A percentile compares a stretch with the other conserved stretches of the same genome.
phyloP scores from a whole-genome alignment of 768 basidiomycete species.

The Mycena crocata region DNA sequence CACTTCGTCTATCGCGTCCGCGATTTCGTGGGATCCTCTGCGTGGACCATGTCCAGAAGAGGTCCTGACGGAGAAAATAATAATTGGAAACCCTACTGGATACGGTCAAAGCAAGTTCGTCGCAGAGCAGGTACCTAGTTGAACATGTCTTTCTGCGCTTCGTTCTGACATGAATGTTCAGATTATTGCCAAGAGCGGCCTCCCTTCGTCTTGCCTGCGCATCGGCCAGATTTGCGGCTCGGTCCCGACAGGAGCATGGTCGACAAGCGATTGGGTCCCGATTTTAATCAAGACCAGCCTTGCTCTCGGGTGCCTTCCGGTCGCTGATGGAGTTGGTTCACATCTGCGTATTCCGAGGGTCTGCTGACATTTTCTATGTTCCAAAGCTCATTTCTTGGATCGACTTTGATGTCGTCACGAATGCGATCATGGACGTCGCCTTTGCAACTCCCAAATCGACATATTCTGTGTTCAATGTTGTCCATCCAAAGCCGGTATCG shows the following conservation, averaged over 20 bases:
- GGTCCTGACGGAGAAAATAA: neutral
- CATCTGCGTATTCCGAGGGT: too few relatives aligned
- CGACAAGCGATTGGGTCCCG: constrained; percentile 50
- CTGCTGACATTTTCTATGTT: neutral
- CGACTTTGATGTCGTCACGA: constrained; percentile 42
- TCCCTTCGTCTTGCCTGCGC: constrained; percentile 17
- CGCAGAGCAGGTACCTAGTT: constrained; percentile 24
- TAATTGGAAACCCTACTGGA: neutral
- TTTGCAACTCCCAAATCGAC: constrained; percentile 32
- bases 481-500: constrained; percentile 48
- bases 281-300: constrained; percentile 49
- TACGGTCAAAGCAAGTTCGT: constrained; percentile 27
- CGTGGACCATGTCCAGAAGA: constrained; percentile 31
- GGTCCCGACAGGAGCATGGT: constrained; percentile 49
- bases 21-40: constrained; percentile 26
- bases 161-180: neutral
- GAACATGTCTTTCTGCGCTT: neutral
- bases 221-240: constrained; percentile 54
- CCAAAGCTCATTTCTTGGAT: constrained; percentile 50
- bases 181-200: neutral
- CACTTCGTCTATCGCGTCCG: constrained; percentile 33
- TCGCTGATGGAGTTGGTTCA: constrained; percentile 40
- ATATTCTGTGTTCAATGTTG: constrained; percentile 42
- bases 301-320: constrained; percentile 40
- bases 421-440: constrained; percentile 45